Conservation (phyloP, 2,329 filamentous ascomycete genomes). For the Fusarium veterinarium region DNA sequence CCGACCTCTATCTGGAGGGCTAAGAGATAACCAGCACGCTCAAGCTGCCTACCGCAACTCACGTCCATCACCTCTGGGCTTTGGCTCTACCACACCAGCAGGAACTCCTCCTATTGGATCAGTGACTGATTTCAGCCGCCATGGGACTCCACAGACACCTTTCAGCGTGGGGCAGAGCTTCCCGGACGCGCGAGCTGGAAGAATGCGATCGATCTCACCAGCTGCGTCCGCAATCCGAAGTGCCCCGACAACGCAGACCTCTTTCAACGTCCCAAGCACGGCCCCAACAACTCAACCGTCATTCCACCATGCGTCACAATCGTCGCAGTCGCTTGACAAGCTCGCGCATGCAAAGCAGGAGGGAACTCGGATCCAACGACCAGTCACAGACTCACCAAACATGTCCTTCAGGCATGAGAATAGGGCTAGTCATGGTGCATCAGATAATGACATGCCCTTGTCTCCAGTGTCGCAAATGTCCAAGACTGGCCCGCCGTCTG, state of each 20-base stretch:
- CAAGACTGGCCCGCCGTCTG: conserved; percentile 38
- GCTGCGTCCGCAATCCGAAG: conserved; percentile 24
- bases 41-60: conserved; percentile 25
- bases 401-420: conserved; percentile 26
- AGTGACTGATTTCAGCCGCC: conserved; percentile 8
- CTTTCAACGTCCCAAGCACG: conserved; percentile 32
- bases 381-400: conserved; percentile 28
- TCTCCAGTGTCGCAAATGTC: conserved; percentile 43
- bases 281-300: conserved; percentile 27
- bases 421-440: conserved; percentile 7
- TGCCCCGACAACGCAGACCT: conserved; percentile 26
- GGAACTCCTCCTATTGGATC: conserved; percentile 26
- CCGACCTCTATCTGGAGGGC: conserved; percentile 23
- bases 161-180: conserved; percentile 17
- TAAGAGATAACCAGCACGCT: conserved; percentile 14
- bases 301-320: conserved; percentile 16
- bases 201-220: conserved; percentile 33
- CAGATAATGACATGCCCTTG: conserved; percentile 26
- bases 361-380: conserved; percentile 19
- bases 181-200: conserved; percentile 10
- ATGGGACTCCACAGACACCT: conserved; percentile 29
- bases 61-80: conserved; percentile 29
- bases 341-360: conserved; percentile 19
- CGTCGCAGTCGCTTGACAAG: conserved; percentile 41
- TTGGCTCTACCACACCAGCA: conserved; percentile 33